Evolutionary conservation across 2,329 filamentous ascomycete genomes (phyloP).

Genomic region (Monilinia vaccinii-corymbosi): DNA sequence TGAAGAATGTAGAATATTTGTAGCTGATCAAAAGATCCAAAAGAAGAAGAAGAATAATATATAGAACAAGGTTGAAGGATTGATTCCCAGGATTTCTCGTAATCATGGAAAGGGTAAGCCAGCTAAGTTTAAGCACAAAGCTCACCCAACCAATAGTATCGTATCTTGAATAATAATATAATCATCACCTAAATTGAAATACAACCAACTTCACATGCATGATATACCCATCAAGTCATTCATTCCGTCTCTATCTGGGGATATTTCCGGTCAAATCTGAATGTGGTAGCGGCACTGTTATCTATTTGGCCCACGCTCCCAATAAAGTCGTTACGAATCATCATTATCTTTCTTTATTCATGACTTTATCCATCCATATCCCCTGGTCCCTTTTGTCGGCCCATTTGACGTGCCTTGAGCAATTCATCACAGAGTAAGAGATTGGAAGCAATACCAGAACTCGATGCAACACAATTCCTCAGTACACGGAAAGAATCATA

Average conservation of each 20-base stretch:
- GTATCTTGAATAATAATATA: too few species aligned
- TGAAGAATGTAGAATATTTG: not conserved
- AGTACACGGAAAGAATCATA: slow-evolving; percentile 95
- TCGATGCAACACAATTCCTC: slow-evolving; percentile 87
- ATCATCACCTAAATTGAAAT: too few species aligned
- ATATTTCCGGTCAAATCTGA: not conserved
- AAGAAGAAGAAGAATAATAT: not conserved
- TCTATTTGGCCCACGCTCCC: not conserved
- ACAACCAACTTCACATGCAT: not conserved
- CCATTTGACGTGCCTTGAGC: slow-evolving; percentile 97
- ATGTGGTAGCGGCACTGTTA: not conserved
- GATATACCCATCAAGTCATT: not conserved
- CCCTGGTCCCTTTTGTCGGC: slow-evolving; percentile 50
- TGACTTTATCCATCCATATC: slow-evolving; percentile 46
- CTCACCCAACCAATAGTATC: too few species aligned
- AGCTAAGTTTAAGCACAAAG: too few species aligned
- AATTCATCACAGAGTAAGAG: slow-evolving; percentile 92
- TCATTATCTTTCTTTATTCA: slow-evolving; percentile 6
- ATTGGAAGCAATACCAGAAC: slow-evolving; percentile 91
- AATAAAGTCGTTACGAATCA: slow-evolving; percentile 6
- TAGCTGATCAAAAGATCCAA: not conserved
- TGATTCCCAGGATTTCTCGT: too few species aligned
- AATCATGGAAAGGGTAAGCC: too few species aligned
- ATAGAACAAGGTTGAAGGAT: too few species aligned
- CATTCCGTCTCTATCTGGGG: not conserved